Conservation (phyloP, 805 yeast species). For the Pichia californica region DNA sequence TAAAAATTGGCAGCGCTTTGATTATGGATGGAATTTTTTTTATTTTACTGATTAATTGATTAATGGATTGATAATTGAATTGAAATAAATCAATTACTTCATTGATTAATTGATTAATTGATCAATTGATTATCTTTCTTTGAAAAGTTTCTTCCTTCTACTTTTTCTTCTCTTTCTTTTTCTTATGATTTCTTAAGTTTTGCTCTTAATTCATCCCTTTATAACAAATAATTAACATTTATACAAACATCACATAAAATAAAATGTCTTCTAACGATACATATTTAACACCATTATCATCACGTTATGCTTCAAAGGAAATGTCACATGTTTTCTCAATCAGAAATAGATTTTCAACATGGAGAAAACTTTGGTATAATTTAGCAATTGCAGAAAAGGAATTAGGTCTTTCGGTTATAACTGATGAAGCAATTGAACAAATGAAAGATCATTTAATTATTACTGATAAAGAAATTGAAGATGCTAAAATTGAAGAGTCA, state of each 20-base stretch:
- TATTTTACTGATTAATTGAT: no score
- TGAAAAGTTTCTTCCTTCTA: no score
- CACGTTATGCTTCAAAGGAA: constrained; percentile 96
- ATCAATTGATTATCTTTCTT: no score
- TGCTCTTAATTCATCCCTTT: no score
- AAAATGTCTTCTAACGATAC: constrained; percentile 45
- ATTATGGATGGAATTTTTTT: no score
- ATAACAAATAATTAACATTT: no score
- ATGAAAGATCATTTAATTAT: constrained; percentile 72
- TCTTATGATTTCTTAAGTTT: no score
- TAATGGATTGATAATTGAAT: no score
- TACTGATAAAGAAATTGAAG: constrained; percentile 88
- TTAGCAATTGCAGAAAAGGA: constrained; percentile 94
- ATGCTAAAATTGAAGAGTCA: constrained; percentile 89
- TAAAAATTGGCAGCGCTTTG: no score
- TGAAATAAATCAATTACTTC: no score
- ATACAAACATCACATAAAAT: neutral
- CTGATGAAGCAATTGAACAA: constrained; percentile 87
- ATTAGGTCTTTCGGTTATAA: constrained; percentile 75
- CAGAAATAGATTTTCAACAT: constrained; percentile 91
- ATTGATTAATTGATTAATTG: no score
- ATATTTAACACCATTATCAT: constrained; percentile 87
- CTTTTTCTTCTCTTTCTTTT: no score
- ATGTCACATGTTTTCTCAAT: constrained; percentile 90
- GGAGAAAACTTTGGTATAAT: constrained; percentile 97